Evolutionary conservation across 2,329 filamentous ascomycete species (phyloP).

Genomic region (Trichoderma lentiforme): DNA sequence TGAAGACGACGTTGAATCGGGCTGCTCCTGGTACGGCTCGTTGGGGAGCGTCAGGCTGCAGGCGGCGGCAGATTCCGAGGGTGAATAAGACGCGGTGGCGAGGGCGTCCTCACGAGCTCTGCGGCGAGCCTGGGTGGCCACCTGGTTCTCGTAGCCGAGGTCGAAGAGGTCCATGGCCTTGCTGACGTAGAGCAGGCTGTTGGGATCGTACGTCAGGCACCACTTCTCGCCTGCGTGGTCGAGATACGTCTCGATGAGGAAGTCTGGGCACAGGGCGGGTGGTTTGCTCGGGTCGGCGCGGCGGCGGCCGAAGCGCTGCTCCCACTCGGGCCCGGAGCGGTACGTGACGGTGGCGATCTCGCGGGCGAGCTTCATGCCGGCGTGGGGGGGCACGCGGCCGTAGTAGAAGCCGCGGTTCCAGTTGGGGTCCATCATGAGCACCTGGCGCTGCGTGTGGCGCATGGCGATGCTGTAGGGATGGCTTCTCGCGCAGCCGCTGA

Average conservation of each 20-base stretch:
- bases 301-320: constrained; percentile 84
- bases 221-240: constrained; percentile 99
- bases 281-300: constrained; percentile 82
- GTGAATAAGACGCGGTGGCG: constrained; percentile 50
- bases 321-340: constrained; percentile 94
- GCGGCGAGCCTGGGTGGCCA: constrained; percentile 59
- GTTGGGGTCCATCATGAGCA: constrained; percentile 97
- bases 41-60: constrained; percentile 84
- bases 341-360: constrained; percentile 99
- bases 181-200: constrained; percentile 91
- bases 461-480: constrained; percentile 99
- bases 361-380: constrained; percentile 95
- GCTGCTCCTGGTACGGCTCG: constrained; percentile 81
- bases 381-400: constrained; percentile 80
- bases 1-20: constrained; percentile 31
- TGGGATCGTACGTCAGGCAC: constrained; percentile 92
- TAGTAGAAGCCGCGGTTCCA: constrained; percentile 98
- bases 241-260: constrained; percentile 95
- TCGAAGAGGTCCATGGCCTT: constrained; percentile 99
- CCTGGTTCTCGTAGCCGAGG: constrained; percentile 69
- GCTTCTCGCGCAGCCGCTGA: constrained; percentile 88
- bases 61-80: constrained; percentile 47
- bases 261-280: constrained; percentile 93
- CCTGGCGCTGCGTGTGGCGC: constrained; percentile 95
- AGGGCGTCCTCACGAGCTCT: constrained; percentile 58